Percentiles rank a stretch among this genome's conserved stretches.
phyloP scores from a whole-genome alignment of 2,329 filamentous ascomycete species.

The Bretziella fagacearum region DNA sequence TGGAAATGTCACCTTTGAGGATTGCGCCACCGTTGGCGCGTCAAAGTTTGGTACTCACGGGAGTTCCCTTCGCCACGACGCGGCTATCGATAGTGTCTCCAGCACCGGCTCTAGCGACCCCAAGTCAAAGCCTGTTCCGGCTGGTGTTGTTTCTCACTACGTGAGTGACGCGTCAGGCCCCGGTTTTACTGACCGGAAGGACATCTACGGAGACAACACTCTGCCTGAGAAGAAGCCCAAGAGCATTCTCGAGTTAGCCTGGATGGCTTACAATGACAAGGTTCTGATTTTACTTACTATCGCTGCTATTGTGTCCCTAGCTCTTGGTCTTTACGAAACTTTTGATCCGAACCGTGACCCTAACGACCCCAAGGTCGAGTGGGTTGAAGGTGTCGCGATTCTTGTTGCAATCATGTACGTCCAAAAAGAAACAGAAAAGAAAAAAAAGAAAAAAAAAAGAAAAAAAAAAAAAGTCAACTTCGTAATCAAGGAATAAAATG shows the following conservation, averaged over 20 bases:
- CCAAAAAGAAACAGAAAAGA: not conserved
- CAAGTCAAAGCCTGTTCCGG: slow-evolving; percentile 1
- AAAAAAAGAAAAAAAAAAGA: not conserved
- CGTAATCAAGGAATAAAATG: slow-evolving; percentile 19
- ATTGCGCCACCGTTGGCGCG: slow-evolving; percentile 24
- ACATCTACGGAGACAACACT: slow-evolving; percentile 42
- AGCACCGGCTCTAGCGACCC: not conserved
- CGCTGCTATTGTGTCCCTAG: slow-evolving; percentile 51
- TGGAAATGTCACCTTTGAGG: slow-evolving; percentile 50
- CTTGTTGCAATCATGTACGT: slow-evolving; percentile 16
- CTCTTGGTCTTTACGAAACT: slow-evolving; percentile 52
- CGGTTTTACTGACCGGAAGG: slow-evolving; percentile 34
- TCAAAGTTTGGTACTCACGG: slow-evolving; percentile 8
- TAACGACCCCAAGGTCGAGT: slow-evolving; percentile 20
- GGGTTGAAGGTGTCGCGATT: slow-evolving; percentile 16
- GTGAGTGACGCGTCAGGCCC: not conserved
- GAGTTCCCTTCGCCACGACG: not conserved
- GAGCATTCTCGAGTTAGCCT: slow-evolving; percentile 41
- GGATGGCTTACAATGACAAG: slow-evolving; percentile 58
- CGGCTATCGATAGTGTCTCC: not conserved
- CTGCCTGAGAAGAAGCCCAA: slow-evolving; percentile 44
- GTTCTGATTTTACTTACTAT: slow-evolving; percentile 53
- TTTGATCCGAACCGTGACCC: slow-evolving; percentile 26
- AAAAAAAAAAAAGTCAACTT: not conserved
- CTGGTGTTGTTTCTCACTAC: not conserved